These are phyloP conservation scores for Tricholoma saponaceum DNA, from an alignment of 768 basidiomycete species.

Conservation along the genomic window DNA sequence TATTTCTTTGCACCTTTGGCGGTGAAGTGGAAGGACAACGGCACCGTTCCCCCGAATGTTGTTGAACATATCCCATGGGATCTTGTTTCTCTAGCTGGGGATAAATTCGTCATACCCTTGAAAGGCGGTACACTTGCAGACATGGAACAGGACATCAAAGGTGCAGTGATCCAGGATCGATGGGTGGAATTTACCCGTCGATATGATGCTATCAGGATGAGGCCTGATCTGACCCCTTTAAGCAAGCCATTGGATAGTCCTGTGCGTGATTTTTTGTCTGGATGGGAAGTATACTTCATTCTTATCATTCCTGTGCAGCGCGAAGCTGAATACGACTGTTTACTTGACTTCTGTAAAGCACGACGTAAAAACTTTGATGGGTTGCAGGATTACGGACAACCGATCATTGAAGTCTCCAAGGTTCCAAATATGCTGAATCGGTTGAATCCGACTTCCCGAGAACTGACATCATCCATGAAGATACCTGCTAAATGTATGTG, in stretches of 20 bases:
- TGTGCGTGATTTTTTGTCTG: conserved; percentile 36
- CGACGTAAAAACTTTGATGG: conserved; percentile 60
- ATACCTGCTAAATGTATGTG: conserved; percentile 53
- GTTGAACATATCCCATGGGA: conserved; percentile 60
- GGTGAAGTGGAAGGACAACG: conserved; percentile 27
- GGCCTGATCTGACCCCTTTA: conserved; percentile 67
- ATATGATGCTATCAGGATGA: conserved; percentile 52
- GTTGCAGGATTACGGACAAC: conserved; percentile 59
- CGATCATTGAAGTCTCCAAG: conserved; percentile 64
- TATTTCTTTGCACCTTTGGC: conserved; percentile 68
- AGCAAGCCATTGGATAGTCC: conserved; percentile 64
- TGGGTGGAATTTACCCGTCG: conserved; percentile 73
- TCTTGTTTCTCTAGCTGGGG: conserved; percentile 45
- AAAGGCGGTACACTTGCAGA: conserved; percentile 29
- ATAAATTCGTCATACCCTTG: conserved; percentile 49
- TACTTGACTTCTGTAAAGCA: conserved; percentile 64
- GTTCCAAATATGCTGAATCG: conserved; percentile 50
- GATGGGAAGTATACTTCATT: background rate
- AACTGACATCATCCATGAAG: conserved; percentile 32
- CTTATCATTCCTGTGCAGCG: conserved; percentile 36
- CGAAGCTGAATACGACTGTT: conserved; percentile 53
- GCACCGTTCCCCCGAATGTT: conserved; percentile 32
- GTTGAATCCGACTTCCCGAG: conserved; percentile 51
- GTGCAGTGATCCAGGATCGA: conserved; percentile 74
- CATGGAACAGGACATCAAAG: conserved; percentile 44